Percentiles rank a stretch among this genome's conserved stretches.
Evolutionary conservation across 148 eudicot species (phyloP).

Genomic region (Nepenthes gracilis): DNA sequence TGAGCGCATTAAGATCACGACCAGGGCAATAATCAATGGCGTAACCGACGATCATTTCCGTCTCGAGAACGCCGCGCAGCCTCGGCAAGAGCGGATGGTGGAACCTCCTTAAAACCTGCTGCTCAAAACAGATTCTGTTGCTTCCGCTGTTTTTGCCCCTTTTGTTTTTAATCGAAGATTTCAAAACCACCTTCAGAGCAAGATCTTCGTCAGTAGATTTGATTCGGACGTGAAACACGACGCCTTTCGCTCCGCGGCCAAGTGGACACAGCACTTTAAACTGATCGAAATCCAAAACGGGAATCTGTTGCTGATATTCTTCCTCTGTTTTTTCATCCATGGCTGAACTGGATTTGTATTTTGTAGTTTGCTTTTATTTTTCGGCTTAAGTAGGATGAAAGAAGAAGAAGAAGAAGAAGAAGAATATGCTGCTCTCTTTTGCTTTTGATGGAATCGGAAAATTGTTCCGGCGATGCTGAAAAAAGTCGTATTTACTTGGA

Average conservation of each 20-base stretch:
- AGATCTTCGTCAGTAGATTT: constrained; percentile 17
- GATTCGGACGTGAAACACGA: constrained; percentile 38
- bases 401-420: no score
- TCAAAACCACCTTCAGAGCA: constrained; percentile 41
- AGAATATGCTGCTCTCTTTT: no score
- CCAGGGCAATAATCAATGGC: constrained; percentile 94
- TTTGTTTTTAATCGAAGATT: constrained; percentile 26
- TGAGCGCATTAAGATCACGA: constrained; percentile 46
- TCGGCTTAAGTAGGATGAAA: no score
- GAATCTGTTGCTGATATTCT: constrained; percentile 3
- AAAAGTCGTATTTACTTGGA: neutral
- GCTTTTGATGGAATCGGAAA: neutral
- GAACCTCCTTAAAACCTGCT: constrained; percentile 38
- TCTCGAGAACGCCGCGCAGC: constrained; percentile 47
- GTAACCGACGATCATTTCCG: constrained; percentile 55
- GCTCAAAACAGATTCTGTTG: constrained; percentile 45
- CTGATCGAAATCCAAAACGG: constrained; percentile 15
- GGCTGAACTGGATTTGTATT: neutral
- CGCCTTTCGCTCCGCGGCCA: constrained; percentile 73
- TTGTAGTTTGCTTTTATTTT: neutral
- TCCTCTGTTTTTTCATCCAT: neutral
- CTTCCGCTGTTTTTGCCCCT: constrained; percentile 11
- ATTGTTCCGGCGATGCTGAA: neutral
- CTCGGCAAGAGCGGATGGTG: constrained; percentile 71
- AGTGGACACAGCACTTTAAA: constrained; percentile 31